Base-by-base conservation (phyloP, 2,329 filamentous ascomycete species). In the Fusarium sp. region DNA sequence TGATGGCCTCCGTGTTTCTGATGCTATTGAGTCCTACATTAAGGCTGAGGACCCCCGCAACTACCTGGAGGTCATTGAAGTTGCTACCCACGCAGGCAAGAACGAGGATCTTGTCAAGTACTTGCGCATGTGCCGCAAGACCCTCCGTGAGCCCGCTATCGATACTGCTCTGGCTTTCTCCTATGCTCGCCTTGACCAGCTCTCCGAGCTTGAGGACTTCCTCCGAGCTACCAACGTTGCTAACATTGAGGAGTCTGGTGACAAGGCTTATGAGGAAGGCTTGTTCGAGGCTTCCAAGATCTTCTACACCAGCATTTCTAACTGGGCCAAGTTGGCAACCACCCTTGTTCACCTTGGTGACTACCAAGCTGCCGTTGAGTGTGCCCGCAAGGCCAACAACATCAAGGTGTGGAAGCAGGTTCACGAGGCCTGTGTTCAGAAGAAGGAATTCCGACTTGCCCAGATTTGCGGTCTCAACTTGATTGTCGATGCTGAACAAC, bases 341-440 rank as follows among this genome's bases (percentile, higher is more conserved):
- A 99, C 96, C 16, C 90, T 98, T 68, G 96, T 99, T n/a, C 95
- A 98, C 82, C 91, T 99, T 12, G 93, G 92, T 74, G 96, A 99
- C 77, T 98, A 99, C 86, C 97, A 99, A 84, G 94, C 94, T 77
- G 96, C 96, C 50, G 96, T 99, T 45, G 96, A 99, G 82, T 98
- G 95, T 79, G 96, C 97, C 31, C 93, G 96, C 82, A 98, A 99
- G 86, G 96, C 96, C 78, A 99, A 98, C 88, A 98, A 94, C 83
- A 95, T 98, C 84, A 98, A 97, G 87, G 96, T 99, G 58, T 99
- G 96, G 96, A 97, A 96, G 85, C 94, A 99, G 84, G 96, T 99
- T 76, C 97, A 98, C 84, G 93, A 94, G 80, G 96, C 95, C 28
- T 99, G 96, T 80, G 93, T 99, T 74, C 91, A 90, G 71, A 99